Percentiles rank a stretch among this genome's conserved stretches.
Evolutionary conservation across 2,329 filamentous ascomycete species (phyloP).

Genomic region (Fusarium acutatum): DNA sequence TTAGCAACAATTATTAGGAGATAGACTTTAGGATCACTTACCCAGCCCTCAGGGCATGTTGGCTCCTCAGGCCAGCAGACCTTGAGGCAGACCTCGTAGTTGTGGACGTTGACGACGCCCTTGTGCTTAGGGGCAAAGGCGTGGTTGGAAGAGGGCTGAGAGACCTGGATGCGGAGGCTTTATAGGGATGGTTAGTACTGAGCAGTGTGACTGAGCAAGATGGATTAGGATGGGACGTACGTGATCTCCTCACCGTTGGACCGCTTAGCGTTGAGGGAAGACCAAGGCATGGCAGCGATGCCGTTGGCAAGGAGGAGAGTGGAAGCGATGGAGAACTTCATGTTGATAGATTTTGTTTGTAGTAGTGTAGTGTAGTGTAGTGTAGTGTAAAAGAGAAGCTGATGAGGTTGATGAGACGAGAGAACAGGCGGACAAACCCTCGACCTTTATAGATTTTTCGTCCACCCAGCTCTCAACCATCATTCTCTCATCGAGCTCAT

Average conservation of each 20-base stretch:
- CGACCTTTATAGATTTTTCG: background rate
- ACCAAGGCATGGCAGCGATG: slow-evolving; percentile 30
- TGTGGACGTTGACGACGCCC: background rate
- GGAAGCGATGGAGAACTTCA: slow-evolving; percentile 16
- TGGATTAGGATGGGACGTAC: background rate
- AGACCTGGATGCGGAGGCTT: slow-evolving; percentile 24
- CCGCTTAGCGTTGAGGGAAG: background rate
- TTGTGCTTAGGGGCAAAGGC: background rate
- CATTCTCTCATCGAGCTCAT: accelerated
- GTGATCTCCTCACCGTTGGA: slow-evolving; percentile 23
- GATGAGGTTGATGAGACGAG: too few species aligned
- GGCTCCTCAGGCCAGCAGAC: slow-evolving; percentile 1
- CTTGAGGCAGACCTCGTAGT: background rate
- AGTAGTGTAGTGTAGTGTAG: background rate
- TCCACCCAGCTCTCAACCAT: too few species aligned
- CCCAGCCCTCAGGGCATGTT: slow-evolving; percentile 12
- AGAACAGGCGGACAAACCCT: accelerated
- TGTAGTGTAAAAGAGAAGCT: background rate
- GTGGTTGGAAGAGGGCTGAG: background rate
- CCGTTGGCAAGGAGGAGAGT: slow-evolving; percentile 4
- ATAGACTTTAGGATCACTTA: background rate
- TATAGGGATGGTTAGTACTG: accelerated
- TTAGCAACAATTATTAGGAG: background rate
- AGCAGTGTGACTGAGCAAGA: accelerated
- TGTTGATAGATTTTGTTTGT: too few species aligned